Evolutionary conservation across 1,284 basidiomycete species (phyloP), one percentile per base, ranked within the genome.

Genomic region (Dichomitus squalens): DNA sequence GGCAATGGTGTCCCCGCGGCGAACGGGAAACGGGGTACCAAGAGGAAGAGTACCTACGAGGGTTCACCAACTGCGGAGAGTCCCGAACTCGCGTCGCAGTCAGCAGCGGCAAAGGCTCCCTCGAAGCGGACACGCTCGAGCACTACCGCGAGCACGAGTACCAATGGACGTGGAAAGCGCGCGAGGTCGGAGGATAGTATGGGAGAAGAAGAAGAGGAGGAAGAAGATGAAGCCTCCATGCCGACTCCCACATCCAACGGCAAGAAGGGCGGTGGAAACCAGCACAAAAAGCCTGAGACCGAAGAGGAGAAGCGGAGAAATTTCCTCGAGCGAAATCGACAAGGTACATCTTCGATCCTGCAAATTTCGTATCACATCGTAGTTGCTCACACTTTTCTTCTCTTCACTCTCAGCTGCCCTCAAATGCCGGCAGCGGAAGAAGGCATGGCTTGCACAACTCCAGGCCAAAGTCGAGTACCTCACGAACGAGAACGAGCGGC

Each of bases 361-460:
- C 14, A 33, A 46, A 18, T 25, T 25, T 25, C 18, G 14, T 40
- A 18, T 27, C 52, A 38, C 40, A 27, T 55, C 36, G 56, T 64
- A 46, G 18, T 33, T 23, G 21, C 49, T 55, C 21, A 57, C 29
- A 5, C 35, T 40, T 36, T 20, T 38, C 16, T 34, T 49, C 18
- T 5, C 48, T 35, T 29, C 29, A 3, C 25, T 18, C 11, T 14
- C 70, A 96, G 96, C 96, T 57, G 96, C 96, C 3, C 86, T 98
- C 69, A 99, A 99, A 77, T 99, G 97, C 75, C 92, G 96, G 38
- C 96, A 99, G 73, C 88, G 96, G 55, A 99, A 99, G 75, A 99
- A 99, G 76, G 95, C 95, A 6, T 99, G 97, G 96, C 84, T 98
- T 25, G 83, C 88, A 23, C 90, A 94, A 64, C 79, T 99, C 18